Conservation (phyloP, 2,329 filamentous ascomycete species). For the Ambrosiella beaveri region DNA sequence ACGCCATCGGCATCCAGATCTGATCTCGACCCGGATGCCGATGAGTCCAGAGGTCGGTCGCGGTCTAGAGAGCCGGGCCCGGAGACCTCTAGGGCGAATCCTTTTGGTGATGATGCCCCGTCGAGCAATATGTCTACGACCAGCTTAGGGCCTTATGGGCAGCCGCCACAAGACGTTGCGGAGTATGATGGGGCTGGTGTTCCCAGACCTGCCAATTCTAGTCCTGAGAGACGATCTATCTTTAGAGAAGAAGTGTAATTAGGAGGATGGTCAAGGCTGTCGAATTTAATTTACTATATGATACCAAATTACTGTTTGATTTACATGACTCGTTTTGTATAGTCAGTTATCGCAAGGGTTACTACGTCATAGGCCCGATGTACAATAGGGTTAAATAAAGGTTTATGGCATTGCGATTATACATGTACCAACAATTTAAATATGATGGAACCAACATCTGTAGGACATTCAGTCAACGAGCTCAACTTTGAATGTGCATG, state of each 20-base stretch:
- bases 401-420: background rate
- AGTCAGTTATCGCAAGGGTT: background rate
- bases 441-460: too few species aligned
- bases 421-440: too few species aligned
- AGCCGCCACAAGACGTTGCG: constrained; percentile 16
- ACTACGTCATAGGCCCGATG: background rate
- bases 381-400: background rate
- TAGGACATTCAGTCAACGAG: too few species aligned
- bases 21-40: constrained; percentile 8
- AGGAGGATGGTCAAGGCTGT: background rate
- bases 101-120: constrained; percentile 54
- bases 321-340: background rate
- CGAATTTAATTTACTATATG: background rate
- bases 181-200: background rate
- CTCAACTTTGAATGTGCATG: too few species aligned
- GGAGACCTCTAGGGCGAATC: constrained; percentile 31
- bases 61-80: constrained; percentile 26
- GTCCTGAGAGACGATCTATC: constrained; percentile 50
- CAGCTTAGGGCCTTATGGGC: constrained; percentile 50
- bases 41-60: constrained; percentile 22
- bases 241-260: constrained; percentile 51
- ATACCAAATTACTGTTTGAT: background rate
- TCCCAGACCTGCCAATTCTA: constrained; percentile 29
- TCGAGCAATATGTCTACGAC: constrained; percentile 43
- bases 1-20: constrained; percentile 20